These are phyloP conservation scores for Pholiota molesta DNA, from an alignment of 768 basidiomycete genomes.

Conservation along the genomic window DNA sequence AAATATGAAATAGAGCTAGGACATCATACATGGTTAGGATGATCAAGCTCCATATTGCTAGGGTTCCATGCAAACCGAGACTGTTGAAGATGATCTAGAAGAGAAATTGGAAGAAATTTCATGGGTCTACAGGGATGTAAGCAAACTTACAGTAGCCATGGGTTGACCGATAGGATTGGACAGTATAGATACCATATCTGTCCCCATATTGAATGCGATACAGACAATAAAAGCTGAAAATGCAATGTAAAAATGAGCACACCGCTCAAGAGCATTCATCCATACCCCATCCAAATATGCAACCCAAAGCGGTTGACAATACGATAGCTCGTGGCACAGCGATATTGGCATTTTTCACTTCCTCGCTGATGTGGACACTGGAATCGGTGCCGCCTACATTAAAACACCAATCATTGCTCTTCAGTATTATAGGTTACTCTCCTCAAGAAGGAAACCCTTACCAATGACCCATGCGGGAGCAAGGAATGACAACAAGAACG, in stretches of 20 bases:
- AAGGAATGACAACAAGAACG: slow-evolving; percentile 44
- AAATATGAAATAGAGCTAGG: not conserved
- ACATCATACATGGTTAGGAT: slow-evolving; percentile 32
- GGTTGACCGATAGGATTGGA: slow-evolving; percentile 47
- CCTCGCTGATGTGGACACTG: slow-evolving; percentile 65
- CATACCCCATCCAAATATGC: slow-evolving; percentile 59
- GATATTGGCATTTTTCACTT: slow-evolving; percentile 61
- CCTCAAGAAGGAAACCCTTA: too few relatives aligned
- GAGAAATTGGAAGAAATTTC: too few relatives aligned
- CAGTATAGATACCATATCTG: slow-evolving; percentile 31
- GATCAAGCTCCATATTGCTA: slow-evolving; percentile 36
- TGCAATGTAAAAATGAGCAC: not conserved
- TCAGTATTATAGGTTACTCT: too few relatives aligned
- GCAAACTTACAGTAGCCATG: slow-evolving; percentile 42
- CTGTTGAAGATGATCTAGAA: slow-evolving; percentile 47
- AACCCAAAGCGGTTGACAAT: slow-evolving; percentile 49
- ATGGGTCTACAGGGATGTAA: not conserved
- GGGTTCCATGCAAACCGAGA: slow-evolving; percentile 34
- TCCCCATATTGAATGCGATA: slow-evolving; percentile 59
- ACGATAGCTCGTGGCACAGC: slow-evolving; percentile 69
- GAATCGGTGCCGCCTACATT: slow-evolving; percentile 42
- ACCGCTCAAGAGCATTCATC: not conserved
- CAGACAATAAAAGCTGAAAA: slow-evolving; percentile 53
- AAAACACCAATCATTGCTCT: too few relatives aligned
- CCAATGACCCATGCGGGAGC: slow-evolving; percentile 35